A percentile compares a stretch with the other conserved stretches of the same genome.
Evolutionary conservation across 257 asterid genomes (phyloP).

Genomic region (Sherardia arvensis): DNA sequence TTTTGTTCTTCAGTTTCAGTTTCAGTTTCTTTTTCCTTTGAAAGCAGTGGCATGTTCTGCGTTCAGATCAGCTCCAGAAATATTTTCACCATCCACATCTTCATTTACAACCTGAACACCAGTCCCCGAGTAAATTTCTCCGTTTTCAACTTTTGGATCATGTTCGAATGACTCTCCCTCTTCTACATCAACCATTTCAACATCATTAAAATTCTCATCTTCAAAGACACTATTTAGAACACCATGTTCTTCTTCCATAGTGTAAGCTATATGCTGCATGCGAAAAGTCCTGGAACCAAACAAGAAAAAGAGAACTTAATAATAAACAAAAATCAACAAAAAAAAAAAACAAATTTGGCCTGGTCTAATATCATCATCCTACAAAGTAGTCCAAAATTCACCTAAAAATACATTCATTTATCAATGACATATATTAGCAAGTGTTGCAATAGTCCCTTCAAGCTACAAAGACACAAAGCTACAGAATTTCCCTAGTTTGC

Average conservation of each 20-base stretch:
- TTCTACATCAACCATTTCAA: conserved; percentile 78
- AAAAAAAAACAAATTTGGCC: not conserved
- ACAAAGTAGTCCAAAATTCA: not conserved
- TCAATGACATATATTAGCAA: not conserved
- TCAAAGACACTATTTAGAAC: not conserved
- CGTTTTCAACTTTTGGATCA: conserved; percentile 29
- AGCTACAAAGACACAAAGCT: not conserved
- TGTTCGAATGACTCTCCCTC: conserved; percentile 64
- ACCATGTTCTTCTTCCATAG: not conserved
- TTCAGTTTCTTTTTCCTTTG: conserved; percentile 46
- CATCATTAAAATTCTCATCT: conserved; percentile 26
- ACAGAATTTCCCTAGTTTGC: not conserved
- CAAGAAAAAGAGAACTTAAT: not conserved
- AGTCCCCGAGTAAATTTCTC: conserved; percentile 24
- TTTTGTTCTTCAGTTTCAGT: conserved; percentile 53
- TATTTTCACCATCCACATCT: conserved; percentile 16
- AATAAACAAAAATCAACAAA: not conserved
- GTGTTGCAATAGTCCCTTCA: not conserved
- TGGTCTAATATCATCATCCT: not conserved
- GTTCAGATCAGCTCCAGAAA: conserved; percentile 24
- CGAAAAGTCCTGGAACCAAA: not conserved
- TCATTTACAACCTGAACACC: conserved; percentile 10
- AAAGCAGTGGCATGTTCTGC: conserved; percentile 24
- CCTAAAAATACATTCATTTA: not conserved
- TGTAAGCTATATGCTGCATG: not conserved